These are phyloP conservation scores for Aspergillus sojae DNA, from an alignment of 2,329 filamentous ascomycete genomes.

Conservation along the genomic window DNA sequence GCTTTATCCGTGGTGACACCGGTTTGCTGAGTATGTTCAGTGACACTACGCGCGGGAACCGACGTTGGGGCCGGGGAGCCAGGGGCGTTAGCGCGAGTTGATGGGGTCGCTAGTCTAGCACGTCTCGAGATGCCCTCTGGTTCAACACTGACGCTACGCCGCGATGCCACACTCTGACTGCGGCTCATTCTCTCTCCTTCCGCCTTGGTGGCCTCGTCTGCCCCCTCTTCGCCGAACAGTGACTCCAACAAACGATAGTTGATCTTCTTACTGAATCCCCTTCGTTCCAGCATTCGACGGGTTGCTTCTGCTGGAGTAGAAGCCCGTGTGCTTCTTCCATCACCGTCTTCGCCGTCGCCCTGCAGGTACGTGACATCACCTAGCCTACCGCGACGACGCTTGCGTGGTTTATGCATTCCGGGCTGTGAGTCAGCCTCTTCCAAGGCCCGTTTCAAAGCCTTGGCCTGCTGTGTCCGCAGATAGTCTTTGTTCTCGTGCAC, in stretches of 20 bases:
- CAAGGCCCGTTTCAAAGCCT: conserved; percentile 72
- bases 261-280: conserved; percentile 72
- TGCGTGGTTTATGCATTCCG: conserved; percentile 49
- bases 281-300: conserved; percentile 66
- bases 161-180: conserved; percentile 35
- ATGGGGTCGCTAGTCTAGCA: conserved; percentile 19
- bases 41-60: conserved; percentile 7
- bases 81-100: conserved; percentile 18
- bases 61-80: conserved; percentile 17
- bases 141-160: conserved; percentile 33
- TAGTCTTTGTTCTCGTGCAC: conserved; percentile 93
- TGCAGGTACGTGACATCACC: conserved; percentile 51
- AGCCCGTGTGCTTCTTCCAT: conserved; percentile 67
- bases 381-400: conserved; percentile 50
- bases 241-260: conserved; percentile 60
- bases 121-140: conserved; percentile 24
- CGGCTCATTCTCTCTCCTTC: conserved; percentile 33
- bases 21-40: conserved; percentile 7
- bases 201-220: conserved; percentile 29
- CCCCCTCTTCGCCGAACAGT: conserved; percentile 42
- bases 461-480: conserved; percentile 82
- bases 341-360: conserved; percentile 58
- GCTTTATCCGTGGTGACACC: conserved; percentile 12
- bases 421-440: conserved; percentile 52
- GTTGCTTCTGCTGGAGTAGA: conserved; percentile 71